Evolutionary conservation across 306 rosid genomes (phyloP).

Genomic region (Malus asiatica): DNA sequence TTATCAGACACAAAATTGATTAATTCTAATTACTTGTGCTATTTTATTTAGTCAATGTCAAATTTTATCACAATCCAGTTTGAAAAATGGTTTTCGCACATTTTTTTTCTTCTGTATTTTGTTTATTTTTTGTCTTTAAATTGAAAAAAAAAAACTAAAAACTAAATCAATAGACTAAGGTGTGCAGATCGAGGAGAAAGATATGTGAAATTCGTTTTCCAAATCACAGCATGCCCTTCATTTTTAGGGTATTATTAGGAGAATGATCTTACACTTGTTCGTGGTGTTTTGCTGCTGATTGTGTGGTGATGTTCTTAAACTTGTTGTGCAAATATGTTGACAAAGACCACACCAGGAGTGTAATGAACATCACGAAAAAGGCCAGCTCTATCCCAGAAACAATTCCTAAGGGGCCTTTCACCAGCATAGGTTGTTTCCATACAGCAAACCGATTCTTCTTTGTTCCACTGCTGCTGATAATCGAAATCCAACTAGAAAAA

Average conservation of each 20-base stretch:
- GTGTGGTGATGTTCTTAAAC: conserved; percentile 26
- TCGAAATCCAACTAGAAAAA: background rate
- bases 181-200: too few relatives aligned
- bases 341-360: conserved; percentile 55
- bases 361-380: conserved; percentile 58
- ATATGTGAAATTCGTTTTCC: too few relatives aligned
- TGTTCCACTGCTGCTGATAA: background rate
- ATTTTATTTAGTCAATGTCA: background rate
- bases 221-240: too few relatives aligned
- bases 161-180: too few relatives aligned
- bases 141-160: too few relatives aligned
- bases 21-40: background rate
- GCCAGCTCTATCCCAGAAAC: conserved; percentile 52
- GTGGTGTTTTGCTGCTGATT: conserved; percentile 29
- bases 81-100: too few relatives aligned
- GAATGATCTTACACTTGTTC: conserved; percentile 40
- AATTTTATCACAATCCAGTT: background rate
- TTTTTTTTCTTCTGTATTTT: too few relatives aligned
- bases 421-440: conserved; percentile 49
- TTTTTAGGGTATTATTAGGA: too few relatives aligned
- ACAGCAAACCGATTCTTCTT: background rate
- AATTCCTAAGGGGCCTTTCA: conserved; percentile 83
- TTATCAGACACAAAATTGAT: background rate
- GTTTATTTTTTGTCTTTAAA: too few relatives aligned
- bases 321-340: conserved; percentile 24